A percentile compares a stretch with the other conserved stretches of the same genome.
Conservation (phyloP, 2,329 filamentous ascomycete genomes). For the Aspergillus sp. region DNA sequence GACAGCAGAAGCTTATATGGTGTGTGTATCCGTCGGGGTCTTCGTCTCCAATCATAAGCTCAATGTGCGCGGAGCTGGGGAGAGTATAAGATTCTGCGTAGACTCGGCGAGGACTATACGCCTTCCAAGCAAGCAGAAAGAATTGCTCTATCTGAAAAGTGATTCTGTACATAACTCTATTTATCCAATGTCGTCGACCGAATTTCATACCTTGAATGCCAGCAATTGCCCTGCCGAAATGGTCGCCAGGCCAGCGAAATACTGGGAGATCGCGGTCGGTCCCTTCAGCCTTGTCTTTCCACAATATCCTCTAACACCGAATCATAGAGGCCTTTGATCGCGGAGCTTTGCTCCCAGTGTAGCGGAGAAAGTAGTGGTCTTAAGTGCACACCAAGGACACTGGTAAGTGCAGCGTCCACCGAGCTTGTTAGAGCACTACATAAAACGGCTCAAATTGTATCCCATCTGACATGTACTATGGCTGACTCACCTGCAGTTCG, state of each 20-base stretch:
- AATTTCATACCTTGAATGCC: not conserved
- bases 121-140: too few species aligned
- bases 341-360: not conserved
- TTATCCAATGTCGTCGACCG: not conserved
- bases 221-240: not conserved
- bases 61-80: too few species aligned
- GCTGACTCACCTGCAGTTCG: too few species aligned
- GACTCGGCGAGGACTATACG: too few species aligned
- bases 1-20: too few species aligned
- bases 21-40: too few species aligned
- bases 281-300: too few species aligned
- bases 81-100: too few species aligned
- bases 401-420: not conserved
- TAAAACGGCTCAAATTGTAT: too few species aligned
- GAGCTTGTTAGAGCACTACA: not conserved
- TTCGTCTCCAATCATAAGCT: too few species aligned
- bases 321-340: not conserved
- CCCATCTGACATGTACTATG: not conserved
- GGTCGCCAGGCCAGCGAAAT: not conserved
- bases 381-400: not conserved
- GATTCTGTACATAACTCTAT: too few species aligned
- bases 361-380: not conserved
- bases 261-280: conserved; percentile 1
- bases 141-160: too few species aligned
- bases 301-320: not conserved